A percentile compares a stretch with the other conserved stretches of the same genome.
Conservation (phyloP, 2,329 filamentous ascomycete genomes). For the Phaeoacremonium minimum region DNA sequence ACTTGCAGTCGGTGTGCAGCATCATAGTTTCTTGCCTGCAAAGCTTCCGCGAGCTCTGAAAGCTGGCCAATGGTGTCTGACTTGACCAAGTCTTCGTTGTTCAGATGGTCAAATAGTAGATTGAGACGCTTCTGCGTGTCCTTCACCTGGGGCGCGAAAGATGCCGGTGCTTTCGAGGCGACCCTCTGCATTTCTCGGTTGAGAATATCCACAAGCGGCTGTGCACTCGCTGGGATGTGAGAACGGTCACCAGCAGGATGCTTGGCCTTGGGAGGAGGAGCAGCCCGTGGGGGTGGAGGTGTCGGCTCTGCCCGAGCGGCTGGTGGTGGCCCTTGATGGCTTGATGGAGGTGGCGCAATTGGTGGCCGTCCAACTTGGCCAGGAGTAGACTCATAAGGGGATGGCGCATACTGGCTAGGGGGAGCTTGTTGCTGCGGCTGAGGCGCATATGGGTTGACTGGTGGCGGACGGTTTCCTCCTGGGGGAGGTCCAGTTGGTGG, state of each 20-base stretch:
- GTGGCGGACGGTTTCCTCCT: constrained; percentile 38
- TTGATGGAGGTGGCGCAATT: constrained; percentile 34
- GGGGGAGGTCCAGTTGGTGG: constrained; percentile 35
- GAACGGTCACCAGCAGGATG: constrained; percentile 83
- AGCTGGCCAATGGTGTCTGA: constrained; percentile 70
- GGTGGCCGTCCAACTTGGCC: constrained; percentile 30
- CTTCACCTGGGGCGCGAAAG: constrained; percentile 83
- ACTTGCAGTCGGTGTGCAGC: constrained; percentile 65
- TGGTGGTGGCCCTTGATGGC: constrained; percentile 24
- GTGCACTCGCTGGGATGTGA: constrained; percentile 76
- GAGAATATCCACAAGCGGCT: constrained; percentile 77
- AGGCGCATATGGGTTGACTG: constrained; percentile 40
- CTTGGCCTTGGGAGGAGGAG: constrained; percentile 54
- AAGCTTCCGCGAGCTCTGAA: constrained; percentile 57
- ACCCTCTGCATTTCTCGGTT: constrained; percentile 84
- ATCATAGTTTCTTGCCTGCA: constrained; percentile 67
- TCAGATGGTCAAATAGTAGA: constrained; percentile 93
- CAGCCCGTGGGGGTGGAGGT: constrained; percentile 40
- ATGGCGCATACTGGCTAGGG: constrained; percentile 54
- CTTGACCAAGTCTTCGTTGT: constrained; percentile 88
- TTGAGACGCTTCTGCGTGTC: constrained; percentile 91
- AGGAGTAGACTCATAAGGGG: constrained; percentile 40
- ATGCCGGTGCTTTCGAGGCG: constrained; percentile 77
- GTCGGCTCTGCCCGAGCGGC: constrained; percentile 32
- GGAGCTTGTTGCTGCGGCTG: constrained; percentile 23